phyloP scores from a whole-genome alignment of 2,329 filamentous ascomycete species.

The Calonectria honghensis region DNA sequence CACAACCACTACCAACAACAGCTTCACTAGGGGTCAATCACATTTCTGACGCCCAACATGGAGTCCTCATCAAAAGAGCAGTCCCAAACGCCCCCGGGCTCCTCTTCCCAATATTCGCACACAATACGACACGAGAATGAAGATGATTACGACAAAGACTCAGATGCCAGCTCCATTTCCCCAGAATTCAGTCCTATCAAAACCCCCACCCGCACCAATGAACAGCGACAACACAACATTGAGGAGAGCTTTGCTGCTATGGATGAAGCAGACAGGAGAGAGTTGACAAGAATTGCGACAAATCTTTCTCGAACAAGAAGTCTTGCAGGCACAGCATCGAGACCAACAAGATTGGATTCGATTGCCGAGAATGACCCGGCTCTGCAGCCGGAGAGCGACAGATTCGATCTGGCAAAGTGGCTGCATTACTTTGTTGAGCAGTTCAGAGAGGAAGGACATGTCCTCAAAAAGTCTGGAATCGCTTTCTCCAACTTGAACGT shows the following conservation, averaged over 20 bases:
- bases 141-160: neutral
- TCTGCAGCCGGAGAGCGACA: conserved; percentile 60
- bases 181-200: conserved; percentile 5
- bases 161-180: neutral
- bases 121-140: neutral
- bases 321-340: neutral
- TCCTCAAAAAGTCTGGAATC: conserved; percentile 73
- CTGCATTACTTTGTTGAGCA: conserved; percentile 60
- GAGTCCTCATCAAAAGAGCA: conserved; percentile 4
- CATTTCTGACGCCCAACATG: neutral
- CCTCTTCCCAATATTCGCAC: neutral
- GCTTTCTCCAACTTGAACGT: conserved; percentile 80
- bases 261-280: conserved; percentile 19
- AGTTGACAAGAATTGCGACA: conserved; percentile 30
- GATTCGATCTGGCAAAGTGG: conserved; percentile 65
- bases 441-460: conserved; percentile 73
- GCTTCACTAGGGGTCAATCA: neutral
- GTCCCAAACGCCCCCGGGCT: conserved; percentile 3
- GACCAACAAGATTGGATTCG: conserved; percentile 10
- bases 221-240: conserved; percentile 5
- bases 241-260: conserved; percentile 10
- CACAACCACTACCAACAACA: conserved; percentile 1
- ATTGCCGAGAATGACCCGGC: conserved; percentile 52
- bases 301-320: conserved; percentile 21
- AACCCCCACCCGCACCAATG: neutral